Evolutionary conservation across 148 eudicot species (phyloP), one percentile per base, ranked within the genome.

Genomic region (Diospyros kaki): DNA sequence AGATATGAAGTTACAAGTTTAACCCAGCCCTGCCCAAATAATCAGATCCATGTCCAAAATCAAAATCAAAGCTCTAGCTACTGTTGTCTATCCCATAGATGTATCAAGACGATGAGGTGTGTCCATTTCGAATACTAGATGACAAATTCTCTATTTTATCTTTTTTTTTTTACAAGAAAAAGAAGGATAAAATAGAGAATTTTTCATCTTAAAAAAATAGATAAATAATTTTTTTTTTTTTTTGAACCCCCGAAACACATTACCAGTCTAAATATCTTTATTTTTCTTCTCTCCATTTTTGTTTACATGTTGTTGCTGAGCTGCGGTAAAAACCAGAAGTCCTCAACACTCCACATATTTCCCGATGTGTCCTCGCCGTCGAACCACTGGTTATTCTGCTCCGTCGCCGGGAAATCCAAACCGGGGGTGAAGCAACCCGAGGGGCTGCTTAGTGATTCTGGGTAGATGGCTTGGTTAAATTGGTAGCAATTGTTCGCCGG

Each of bases 261-360:
- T 28, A 28, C 28, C 28, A 28, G 28, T 28, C 28, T 28, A 28
- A 28, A 28, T 28, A 28, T 28, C 28, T 28, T 28, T 28, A 28
- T 28, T 28, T 28, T 28, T 28, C 28, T 28, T 28, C 2, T 0
- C 12, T 53, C 12, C 3, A 3, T 8, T 56, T 15, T 56, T 48
- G 40, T 67, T 51, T 72, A 60, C 41, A 76, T 50, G 62, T 51
- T 79, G 74, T 77, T 81, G 78, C 87, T 74, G 43, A 87, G 92
- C 72, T 92, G 94, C 68, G 84, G 89, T 75, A 89, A 78, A 87
- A 83, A 87, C 84, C 79, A 91, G 64, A 84, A 78, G 58, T 91
- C 98, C 76, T 89, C 98, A 66, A 63, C 81, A 75, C 82, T 89
- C 98, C 92, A 93, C 75, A 86, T 76, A 71, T 80, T 78, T 76